A percentile compares a stretch with the other conserved stretches of the same genome.
Evolutionary conservation across 176 grass and related monocot species (phyloP).

Genomic region (Poa pratensis): DNA sequence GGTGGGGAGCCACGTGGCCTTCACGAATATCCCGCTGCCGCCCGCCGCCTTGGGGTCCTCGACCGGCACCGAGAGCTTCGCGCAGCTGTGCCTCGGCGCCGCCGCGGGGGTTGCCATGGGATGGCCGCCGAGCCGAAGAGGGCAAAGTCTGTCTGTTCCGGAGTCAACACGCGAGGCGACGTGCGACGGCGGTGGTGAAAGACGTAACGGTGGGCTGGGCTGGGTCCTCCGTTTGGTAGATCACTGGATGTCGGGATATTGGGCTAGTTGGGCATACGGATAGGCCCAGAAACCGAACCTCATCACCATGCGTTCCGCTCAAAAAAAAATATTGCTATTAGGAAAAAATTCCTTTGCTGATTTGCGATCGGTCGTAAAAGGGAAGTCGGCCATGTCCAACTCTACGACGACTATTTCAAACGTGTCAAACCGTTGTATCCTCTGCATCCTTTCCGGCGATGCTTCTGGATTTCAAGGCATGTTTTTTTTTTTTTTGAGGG

Average conservation of each 20-base stretch:
- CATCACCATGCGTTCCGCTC: background rate
- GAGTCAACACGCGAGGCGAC: background rate
- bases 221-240: background rate
- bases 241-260: background rate
- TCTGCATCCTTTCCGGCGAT: too few species aligned
- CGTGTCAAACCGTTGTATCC: too few species aligned
- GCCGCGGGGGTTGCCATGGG: constrained; percentile 32
- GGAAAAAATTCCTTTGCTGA: too few species aligned
- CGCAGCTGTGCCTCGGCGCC: constrained; percentile 74
- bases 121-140: background rate
- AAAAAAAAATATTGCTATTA: too few species aligned
- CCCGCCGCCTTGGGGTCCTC: constrained; percentile 60
- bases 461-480: too few species aligned
- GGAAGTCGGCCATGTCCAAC: too few species aligned
- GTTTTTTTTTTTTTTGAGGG: too few species aligned
- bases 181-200: background rate
- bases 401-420: too few species aligned
- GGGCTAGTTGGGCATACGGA: background rate
- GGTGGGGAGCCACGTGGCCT: constrained; percentile 74
- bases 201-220: background rate
- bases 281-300: background rate
- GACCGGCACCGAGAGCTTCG: constrained; percentile 69
- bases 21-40: constrained; percentile 56
- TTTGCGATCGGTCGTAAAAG: too few species aligned
- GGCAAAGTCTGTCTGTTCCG: background rate